Evolutionary conservation across 1,139 yeast species (phyloP), one percentile per base, ranked within the genome.

Genomic region (Taphrina deformans): DNA sequence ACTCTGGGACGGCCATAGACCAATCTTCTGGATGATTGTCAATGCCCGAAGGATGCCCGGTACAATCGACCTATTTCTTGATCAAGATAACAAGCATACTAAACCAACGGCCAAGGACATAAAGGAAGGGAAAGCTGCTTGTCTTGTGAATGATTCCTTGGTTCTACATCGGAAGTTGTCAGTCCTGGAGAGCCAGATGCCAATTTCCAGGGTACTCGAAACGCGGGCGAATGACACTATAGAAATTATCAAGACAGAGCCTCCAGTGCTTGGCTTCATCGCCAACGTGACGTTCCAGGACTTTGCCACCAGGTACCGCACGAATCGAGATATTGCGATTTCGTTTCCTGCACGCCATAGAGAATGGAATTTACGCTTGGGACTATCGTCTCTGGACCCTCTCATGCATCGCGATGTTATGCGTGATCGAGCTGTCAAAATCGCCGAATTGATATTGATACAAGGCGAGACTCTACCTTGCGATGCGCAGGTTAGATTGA

Each of bases 21-120:
- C 62, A 4, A 58, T 58, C n/a, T 58, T 45, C 24, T 58, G 62
- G 62, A 58, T 46, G 55, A 35, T 46, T 23, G 62, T 58, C 23
- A n/a, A 46, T n/a, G 35, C 23, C 12, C 31, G 24, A 10, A 45
- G 18, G n/a, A 58, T 58, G 62, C 62, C 62, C 0, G 62, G 62
- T 2, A 58, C 55, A 2, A 23, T 58, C 10, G 31, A 58, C 10
- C 44, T 46, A 14, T 46, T 31, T n/a, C 62, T 58, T 10, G 12
- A 18, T 4, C 62, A 58, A 18, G 12, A 29, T n/a, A 14, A 33
- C 16, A 35, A 16, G 14, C 16, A 23, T 45, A 26, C 52, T 3
- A 18, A 9, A 27, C 45, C 40, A 27, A 31, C 62, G 24, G 18
- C 18, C 4, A 16, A 14, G 16, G 52, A 45, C 41, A n/a, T 58